Percentiles rank a stretch among this genome's conserved stretches.
These are phyloP conservation scores for Marsdenia floribunda DNA, from an alignment of 257 asterid species.

Conservation along the genomic window DNA sequence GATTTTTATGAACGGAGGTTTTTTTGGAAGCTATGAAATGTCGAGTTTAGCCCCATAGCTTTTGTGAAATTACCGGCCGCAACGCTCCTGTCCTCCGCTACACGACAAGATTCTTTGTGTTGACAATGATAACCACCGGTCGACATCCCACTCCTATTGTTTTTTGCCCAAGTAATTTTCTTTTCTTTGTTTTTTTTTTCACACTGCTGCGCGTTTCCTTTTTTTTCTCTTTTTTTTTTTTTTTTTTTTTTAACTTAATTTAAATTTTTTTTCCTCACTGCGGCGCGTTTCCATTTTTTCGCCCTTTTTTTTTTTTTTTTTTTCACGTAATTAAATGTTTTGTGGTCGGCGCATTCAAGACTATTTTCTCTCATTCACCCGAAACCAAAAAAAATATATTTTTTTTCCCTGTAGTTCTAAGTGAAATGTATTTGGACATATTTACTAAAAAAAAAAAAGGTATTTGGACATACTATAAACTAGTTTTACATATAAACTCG, in stretches of 20 bases:
- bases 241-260: too few relatives aligned
- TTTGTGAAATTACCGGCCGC: constrained; percentile 31
- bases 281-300: background rate
- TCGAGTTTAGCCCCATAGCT: constrained; percentile 29
- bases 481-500: too few relatives aligned
- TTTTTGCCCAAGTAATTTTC: constrained; percentile 17
- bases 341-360: background rate
- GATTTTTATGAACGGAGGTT: constrained; percentile 16
- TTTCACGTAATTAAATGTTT: background rate
- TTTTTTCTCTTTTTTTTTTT: background rate
- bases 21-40: constrained; percentile 19
- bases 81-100: constrained; percentile 30
- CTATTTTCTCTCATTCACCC: background rate
- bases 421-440: too few relatives aligned
- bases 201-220: too few relatives aligned
- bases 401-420: too few relatives aligned
- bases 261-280: background rate
- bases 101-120: constrained; percentile 36
- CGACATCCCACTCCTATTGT: constrained; percentile 27
- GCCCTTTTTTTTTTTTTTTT: background rate
- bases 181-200: background rate
- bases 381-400: too few relatives aligned
- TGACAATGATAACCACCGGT: constrained; percentile 31
- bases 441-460: too few relatives aligned
- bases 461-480: too few relatives aligned